phyloP scores from a whole-genome alignment of 352 stramenopile species.

The Pythium utonaiense region DNA sequence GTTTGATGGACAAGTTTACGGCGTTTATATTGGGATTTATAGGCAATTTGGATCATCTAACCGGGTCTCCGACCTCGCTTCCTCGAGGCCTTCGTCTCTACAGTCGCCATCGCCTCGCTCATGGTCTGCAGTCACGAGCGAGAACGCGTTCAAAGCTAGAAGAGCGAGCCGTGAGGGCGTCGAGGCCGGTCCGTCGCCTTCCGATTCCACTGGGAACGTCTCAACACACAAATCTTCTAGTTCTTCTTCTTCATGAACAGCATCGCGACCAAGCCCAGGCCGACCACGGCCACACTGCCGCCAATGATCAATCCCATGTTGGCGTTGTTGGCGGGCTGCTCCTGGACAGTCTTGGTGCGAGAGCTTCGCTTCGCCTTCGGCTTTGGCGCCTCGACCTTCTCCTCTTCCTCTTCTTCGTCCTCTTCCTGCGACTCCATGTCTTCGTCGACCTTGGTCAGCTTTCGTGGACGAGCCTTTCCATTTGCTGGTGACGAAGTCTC shows the following conservation, averaged over 20 bases:
- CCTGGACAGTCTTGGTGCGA: neutral
- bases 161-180: neutral
- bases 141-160: neutral
- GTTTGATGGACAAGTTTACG: neutral
- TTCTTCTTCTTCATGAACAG: conserved; percentile 70
- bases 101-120: conserved; percentile 1
- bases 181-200: neutral
- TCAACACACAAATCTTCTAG: conserved; percentile 23
- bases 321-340: conserved; percentile 1
- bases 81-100: conserved; percentile 9
- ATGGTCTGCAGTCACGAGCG: conserved; percentile 20
- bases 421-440: conserved; percentile 48
- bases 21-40: conserved; percentile 6
- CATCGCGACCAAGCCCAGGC: conserved; percentile 45
- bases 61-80: neutral
- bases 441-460: conserved; percentile 82
- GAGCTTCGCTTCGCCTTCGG: conserved; percentile 25
- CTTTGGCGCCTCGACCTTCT: conserved; percentile 32
- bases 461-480: conserved; percentile 29
- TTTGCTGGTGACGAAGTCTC: conserved; percentile 28
- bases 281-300: conserved; percentile 32
- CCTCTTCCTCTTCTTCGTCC: conserved; percentile 36
- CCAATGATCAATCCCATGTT: conserved; percentile 24
- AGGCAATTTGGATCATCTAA: conserved; percentile 17
- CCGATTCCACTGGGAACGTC: neutral